Conservation (phyloP, 257 asterid genomes). For the Rehmannia glutinosa region DNA sequence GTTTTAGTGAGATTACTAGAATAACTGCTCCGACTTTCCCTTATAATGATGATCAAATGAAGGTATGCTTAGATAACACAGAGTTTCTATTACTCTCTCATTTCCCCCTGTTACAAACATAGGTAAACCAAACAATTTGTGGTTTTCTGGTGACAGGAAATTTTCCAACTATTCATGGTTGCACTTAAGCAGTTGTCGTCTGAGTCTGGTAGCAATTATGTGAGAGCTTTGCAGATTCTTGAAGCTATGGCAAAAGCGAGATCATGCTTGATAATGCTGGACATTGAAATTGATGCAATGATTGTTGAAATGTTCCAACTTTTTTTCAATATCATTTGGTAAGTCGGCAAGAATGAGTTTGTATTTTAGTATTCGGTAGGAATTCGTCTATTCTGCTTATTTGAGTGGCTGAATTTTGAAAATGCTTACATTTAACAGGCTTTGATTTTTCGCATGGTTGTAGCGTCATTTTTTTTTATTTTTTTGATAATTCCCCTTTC, state of each 20-base stretch:
- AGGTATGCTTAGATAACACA: not conserved
- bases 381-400: not conserved
- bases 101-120: not conserved
- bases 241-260: slow-evolving; percentile 18
- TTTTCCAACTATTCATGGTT: slow-evolving; percentile 25
- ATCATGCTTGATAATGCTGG: slow-evolving; percentile 26
- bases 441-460: not conserved
- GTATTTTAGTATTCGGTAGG: not conserved
- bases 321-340: slow-evolving; percentile 30
- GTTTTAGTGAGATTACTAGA: slow-evolving; percentile 28
- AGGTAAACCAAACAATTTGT: too few species aligned
- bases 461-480: not conserved
- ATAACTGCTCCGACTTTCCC: slow-evolving; percentile 32
- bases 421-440: not conserved
- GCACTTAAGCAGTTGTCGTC: slow-evolving; percentile 25
- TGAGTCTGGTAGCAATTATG: slow-evolving; percentile 4
- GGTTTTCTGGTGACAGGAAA: slow-evolving; percentile 25
- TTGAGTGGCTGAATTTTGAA: not conserved
- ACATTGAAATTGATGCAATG: slow-evolving; percentile 15
- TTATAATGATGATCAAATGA: slow-evolving; percentile 23
- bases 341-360: not conserved
- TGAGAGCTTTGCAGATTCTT: slow-evolving; percentile 28
- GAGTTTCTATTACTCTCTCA: not conserved
- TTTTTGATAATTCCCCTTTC: not conserved
- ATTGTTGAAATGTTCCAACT: slow-evolving; percentile 10